Base-by-base conservation (phyloP, 169 alveolate genomes). In the Cryptosporidium sp. region DNA sequence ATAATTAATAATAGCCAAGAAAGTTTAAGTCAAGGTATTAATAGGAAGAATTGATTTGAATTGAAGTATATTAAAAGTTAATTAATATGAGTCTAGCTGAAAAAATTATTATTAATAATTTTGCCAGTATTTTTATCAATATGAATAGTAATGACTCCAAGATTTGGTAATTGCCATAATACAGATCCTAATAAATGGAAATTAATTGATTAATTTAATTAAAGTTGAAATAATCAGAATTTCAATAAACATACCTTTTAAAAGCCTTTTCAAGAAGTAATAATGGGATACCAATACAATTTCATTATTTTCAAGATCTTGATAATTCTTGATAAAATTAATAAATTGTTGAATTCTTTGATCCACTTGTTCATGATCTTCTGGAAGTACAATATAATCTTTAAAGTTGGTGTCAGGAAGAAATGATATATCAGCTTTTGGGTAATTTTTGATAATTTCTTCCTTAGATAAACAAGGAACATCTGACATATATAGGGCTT, bases 121-220 rank as follows among this genome's bases (percentile, higher is more conserved):
- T 62, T 42, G 6, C 75, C 89, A 21, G 73, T 80, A 23, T 21
- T 48, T 42, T 23, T 60, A 42, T 80, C 89, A 23, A 80, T 37
- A 58, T 62, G 56, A 18, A 65, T 70, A 16, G 68, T 60, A 23
- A 61, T 21, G 6, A 80, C 68, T 60, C 89, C 89, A 14, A 80
- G 68, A 51, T 80, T 80, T 39, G 89, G 75, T 42, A 80, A 62
- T 26, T 80, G 31, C 89, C 89, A 80, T 3, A 60, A 65, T 42
- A 48, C 39, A 8, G 80, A 60, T 29, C 65, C 89, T 80, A 51
- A 44, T 4, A 44, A 29, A 0, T 33, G 18, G 18, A 67, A 52
- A 60, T 60, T 3, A 60, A 29, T n/a, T 14, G n/a, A 16, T 3
- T 16, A 21, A 21, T 3, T 3, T 5, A n/a, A 2, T 26, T 33